Evolutionary conservation across 2,329 filamentous ascomycete species (phyloP).

Genomic region (Teratosphaeria viscida): DNA sequence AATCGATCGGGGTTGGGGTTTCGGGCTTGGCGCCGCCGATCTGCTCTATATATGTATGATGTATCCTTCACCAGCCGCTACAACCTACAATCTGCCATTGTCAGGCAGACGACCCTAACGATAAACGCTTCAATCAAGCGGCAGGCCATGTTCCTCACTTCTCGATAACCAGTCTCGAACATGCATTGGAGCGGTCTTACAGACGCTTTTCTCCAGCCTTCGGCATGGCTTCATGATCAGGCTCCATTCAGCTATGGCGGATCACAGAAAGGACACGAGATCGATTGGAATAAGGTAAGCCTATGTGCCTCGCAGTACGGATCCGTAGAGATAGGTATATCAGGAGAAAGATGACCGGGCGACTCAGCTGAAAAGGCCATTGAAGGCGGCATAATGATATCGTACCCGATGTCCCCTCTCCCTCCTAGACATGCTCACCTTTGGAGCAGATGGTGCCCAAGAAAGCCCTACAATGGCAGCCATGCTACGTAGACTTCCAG

Average conservation of each 20-base stretch:
- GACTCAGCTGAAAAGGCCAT: neutral
- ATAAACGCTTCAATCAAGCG: neutral
- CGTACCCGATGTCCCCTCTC: neutral
- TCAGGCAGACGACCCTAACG: no score
- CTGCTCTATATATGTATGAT: no score
- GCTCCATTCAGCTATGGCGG: neutral
- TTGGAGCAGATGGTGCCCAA: neutral
- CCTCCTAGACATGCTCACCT: neutral
- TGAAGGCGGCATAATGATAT: neutral
- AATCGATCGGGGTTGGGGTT: no score
- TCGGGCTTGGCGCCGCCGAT: no score
- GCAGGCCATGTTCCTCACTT: neutral
- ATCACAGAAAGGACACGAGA: neutral
- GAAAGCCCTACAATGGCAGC: constrained; percentile 8
- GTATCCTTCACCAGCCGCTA: no score
- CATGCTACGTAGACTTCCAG: constrained; percentile 36
- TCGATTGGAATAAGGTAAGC: neutral
- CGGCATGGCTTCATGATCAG: neutral
- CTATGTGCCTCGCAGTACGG: neutral
- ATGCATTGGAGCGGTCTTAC: neutral
- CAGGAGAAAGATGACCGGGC: neutral
- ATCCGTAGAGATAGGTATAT: neutral
- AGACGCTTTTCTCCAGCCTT: neutral
- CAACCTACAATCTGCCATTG: no score
- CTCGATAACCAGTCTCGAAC: neutral